Conservation (phyloP, 164 flowering plant genomes). For the Cinnamomum chago region DNA sequence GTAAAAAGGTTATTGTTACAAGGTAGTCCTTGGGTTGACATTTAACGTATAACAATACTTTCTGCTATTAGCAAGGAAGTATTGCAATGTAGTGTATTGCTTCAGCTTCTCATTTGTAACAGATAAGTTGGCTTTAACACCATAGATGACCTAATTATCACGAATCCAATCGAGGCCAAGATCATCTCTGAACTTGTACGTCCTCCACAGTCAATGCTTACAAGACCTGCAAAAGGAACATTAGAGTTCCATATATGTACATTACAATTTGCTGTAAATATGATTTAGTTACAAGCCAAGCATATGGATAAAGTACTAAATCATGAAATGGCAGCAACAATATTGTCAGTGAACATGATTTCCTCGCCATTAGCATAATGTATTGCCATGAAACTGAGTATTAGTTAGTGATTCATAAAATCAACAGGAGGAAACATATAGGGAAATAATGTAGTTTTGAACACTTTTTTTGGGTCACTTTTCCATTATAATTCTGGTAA, state of each 20-base stretch:
- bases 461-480: too few relatives aligned
- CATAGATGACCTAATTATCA: constrained; percentile 49
- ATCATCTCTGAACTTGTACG: constrained; percentile 60
- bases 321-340: not conserved
- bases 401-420: not conserved
- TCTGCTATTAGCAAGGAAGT: constrained; percentile 75
- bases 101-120: constrained; percentile 63
- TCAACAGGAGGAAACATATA: not conserved
- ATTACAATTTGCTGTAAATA: not conserved
- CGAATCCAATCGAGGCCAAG: constrained; percentile 80
- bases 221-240: constrained; percentile 60
- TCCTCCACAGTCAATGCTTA: constrained; percentile 91
- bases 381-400: not conserved
- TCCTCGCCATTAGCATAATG: too few relatives aligned
- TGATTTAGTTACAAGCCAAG: not conserved
- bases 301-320: not conserved
- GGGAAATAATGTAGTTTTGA: not conserved
- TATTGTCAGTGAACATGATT: not conserved
- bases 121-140: constrained; percentile 50
- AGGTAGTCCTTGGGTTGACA: too few relatives aligned
- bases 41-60: constrained; percentile 49
- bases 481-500: too few relatives aligned
- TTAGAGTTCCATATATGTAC: not conserved
- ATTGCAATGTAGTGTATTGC: constrained; percentile 70
- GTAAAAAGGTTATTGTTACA: too few relatives aligned